These are phyloP conservation scores for Eimeria nieschulzi DNA, from an alignment of 169 alveolate genomes.

Conservation along the genomic window DNA sequence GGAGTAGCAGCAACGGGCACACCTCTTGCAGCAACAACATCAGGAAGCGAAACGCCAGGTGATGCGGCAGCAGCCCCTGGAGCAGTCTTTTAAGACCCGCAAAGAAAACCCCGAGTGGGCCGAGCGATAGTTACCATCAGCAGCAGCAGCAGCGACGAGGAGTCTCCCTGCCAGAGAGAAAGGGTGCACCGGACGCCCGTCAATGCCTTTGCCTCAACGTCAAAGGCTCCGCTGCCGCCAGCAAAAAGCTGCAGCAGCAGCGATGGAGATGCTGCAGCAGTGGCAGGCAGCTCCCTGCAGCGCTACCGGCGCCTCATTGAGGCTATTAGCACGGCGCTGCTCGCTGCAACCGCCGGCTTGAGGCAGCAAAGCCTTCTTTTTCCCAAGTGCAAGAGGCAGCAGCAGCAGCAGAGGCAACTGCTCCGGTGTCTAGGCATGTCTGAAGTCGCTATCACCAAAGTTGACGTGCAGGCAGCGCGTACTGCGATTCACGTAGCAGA, in stretches of 20 bases:
- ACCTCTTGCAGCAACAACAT: too few relatives aligned
- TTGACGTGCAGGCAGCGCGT: background rate
- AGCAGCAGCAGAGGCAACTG: background rate
- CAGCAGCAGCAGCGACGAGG: too few relatives aligned
- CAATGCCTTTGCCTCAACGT: too few relatives aligned
- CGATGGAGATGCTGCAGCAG: background rate
- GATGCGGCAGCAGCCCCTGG: too few relatives aligned
- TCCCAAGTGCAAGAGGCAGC: background rate
- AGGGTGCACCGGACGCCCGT: too few relatives aligned
- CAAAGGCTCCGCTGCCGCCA: too few relatives aligned
- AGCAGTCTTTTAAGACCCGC: too few relatives aligned
- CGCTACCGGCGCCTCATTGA: conserved; percentile 11
- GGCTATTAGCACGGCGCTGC: conserved; percentile 1
- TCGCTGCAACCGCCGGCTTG: background rate
- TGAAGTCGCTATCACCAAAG: background rate
- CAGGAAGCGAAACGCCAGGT: too few relatives aligned
- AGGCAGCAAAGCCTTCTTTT: background rate
- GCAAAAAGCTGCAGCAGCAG: too few relatives aligned
- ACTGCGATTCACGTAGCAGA: background rate
- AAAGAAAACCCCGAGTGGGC: too few relatives aligned
- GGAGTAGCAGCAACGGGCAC: background rate
- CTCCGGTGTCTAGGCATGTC: background rate
- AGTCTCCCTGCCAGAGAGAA: too few relatives aligned
- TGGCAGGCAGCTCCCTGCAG: background rate
- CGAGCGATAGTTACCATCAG: too few relatives aligned